Base-by-base conservation (phyloP, 139 green algal genomes). In the Coelastrella sp. region DNA sequence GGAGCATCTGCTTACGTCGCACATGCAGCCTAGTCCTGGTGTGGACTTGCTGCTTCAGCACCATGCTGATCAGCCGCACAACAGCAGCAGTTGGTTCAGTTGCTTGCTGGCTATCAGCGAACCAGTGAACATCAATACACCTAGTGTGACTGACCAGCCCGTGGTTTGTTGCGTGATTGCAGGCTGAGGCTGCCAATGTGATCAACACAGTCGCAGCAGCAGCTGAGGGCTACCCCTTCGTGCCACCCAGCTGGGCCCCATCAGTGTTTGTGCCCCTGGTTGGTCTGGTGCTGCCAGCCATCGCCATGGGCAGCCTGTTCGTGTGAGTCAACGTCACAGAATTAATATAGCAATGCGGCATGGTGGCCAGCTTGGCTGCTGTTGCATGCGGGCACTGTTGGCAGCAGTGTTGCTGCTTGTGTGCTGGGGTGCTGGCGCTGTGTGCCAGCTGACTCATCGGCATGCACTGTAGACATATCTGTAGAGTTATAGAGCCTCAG, bases 281-380 rank as follows among this genome's bases (percentile, higher is more conserved):
- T 17, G 92, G 89, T 80, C 83, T 93, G 83, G 83, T 94, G 8
- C 47, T 96, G 16, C 94, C 94, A 14, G 92, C 73, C 47, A 75
- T 95, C 20, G 92, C 64, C 75, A 96, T 96, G 94, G 92, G 91
- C 22, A 92, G 86, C 61, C 87, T 93, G 65, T 95, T 95, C 90
- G 81, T 91, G 61, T 95, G 89, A 90, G 92, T 91, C 20, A 10
- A 68, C 10, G 61, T 10, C 7, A 10, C 61, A 68, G 61, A 17
- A 68, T 10, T 68, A 68, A 7, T 68, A 68, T 17, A 7, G 61
- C 61, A 68, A 68, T n/a, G n/a, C n/a, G n/a, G n/a, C n/a, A n/a
- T n/a, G n/a, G n/a, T n/a, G n/a, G n/a, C n/a, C 61, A 68, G 61
- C 61, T 17, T 7, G 7, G 10, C 61, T 68, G 10, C 61, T 68